Conservation (phyloP, 352 stramenopile species). For the Elongisporangium prolatum region DNA sequence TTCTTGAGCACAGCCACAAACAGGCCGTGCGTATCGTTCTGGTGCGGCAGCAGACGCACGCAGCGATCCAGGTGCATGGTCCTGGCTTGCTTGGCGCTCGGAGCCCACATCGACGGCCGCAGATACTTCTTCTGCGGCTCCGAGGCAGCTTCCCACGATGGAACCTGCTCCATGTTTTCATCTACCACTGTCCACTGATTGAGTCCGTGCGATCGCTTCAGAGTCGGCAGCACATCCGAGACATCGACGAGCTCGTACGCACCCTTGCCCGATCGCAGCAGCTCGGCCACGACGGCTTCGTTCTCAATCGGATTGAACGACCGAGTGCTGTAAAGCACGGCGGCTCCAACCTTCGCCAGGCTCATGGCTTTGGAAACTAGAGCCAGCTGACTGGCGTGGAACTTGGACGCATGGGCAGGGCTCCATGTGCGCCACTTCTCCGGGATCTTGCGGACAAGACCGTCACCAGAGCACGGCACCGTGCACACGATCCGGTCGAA, state of each 20-base stretch:
- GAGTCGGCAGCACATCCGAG: constrained; percentile 20
- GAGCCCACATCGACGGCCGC: constrained; percentile 83
- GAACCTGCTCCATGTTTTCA: constrained; percentile 30
- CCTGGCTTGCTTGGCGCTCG: constrained; percentile 39
- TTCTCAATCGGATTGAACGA: constrained; percentile 83
- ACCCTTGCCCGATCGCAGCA: constrained; percentile 46
- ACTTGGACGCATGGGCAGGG: constrained; percentile 33
- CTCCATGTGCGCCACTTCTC: constrained; percentile 81
- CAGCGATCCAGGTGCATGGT: constrained; percentile 87
- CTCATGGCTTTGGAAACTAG: constrained; percentile 69
- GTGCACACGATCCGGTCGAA: constrained; percentile 81
- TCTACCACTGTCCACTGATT: constrained; percentile 59
- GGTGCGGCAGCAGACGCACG: constrained; percentile 94
- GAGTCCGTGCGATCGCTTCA: constrained; percentile 38
- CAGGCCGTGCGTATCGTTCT: constrained; percentile 97
- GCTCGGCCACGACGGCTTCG: constrained; percentile 76
- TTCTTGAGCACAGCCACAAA: constrained; percentile 97
- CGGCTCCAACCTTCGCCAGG: constrained; percentile 42
- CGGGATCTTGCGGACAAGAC: constrained; percentile 68
- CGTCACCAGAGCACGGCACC: constrained; percentile 76
- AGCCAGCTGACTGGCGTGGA: constrained; percentile 68
- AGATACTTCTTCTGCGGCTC: constrained; percentile 51
- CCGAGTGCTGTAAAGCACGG: constrained; percentile 69
- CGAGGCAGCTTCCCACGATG: constrained; percentile 44
- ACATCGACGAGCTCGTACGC: constrained; percentile 64